Percentiles rank a stretch among this genome's conserved stretches.
Conservation (phyloP, 768 basidiomycete species). For the Dioszegia crocea region DNA sequence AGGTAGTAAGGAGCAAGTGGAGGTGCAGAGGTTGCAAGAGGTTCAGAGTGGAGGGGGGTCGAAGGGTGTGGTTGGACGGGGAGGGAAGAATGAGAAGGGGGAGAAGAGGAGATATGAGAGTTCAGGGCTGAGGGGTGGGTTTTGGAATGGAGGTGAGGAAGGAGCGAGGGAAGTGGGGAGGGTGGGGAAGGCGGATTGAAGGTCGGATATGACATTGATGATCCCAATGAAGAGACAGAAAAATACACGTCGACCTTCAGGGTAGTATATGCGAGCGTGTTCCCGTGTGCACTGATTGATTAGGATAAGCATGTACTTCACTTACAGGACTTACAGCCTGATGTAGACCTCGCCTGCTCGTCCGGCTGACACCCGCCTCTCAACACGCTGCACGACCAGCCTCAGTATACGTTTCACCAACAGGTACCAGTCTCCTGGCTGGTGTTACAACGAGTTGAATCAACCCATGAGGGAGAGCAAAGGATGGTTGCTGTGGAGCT, state of each 20-base stretch:
- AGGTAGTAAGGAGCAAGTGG: conserved; percentile 64
- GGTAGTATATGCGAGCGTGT: too few relatives aligned
- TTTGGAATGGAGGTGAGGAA: conserved; percentile 48
- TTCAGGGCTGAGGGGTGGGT: conserved; percentile 18
- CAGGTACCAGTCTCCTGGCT: too few relatives aligned
- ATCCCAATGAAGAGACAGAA: background rate
- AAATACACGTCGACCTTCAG: background rate
- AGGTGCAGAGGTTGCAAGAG: conserved; percentile 57
- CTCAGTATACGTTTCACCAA: too few relatives aligned
- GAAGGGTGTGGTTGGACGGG: background rate
- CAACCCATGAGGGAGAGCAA: too few relatives aligned
- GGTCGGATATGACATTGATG: background rate
- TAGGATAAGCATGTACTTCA: too few relatives aligned
- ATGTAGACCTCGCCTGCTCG: too few relatives aligned
- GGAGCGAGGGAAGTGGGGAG: conserved; percentile 43
- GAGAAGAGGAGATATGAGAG: conserved; percentile 18
- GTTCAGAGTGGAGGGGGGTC: background rate
- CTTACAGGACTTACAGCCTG: too few relatives aligned
- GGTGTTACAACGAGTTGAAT: too few relatives aligned
- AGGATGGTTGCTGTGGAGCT: too few relatives aligned
- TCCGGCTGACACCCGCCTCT: too few relatives aligned
- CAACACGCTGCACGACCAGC: too few relatives aligned
- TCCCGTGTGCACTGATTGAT: too few relatives aligned
- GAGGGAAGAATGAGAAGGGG: background rate
- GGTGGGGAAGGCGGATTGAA: conserved; percentile 39